phyloP scores from a whole-genome alignment of 2,329 filamentous ascomycete genomes.

The Arthrobotrys megalospora region DNA sequence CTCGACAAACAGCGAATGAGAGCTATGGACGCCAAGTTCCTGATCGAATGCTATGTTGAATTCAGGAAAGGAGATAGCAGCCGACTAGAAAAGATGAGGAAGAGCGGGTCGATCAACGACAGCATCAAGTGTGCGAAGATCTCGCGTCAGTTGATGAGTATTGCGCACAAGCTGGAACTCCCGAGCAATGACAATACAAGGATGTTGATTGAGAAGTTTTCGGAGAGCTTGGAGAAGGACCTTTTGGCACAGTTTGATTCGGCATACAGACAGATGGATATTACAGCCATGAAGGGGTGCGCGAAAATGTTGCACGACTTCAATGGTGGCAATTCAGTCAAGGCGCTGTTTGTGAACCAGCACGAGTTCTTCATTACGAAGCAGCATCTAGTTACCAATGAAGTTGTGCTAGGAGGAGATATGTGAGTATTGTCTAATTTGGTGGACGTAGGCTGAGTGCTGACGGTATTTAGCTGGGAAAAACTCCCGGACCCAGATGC shows the following conservation, averaged over 20 bases:
- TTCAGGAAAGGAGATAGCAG: conserved; percentile 89
- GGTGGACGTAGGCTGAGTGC: conserved; percentile 63
- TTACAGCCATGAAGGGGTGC: conserved; percentile 97
- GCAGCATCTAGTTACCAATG: conserved; percentile 90
- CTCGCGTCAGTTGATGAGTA: conserved; percentile 90
- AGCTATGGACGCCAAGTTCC: conserved; percentile 91
- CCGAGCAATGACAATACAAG: conserved; percentile 79
- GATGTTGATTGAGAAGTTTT: conserved; percentile 95
- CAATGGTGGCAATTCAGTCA: conserved; percentile 94
- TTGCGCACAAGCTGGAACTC: conserved; percentile 89
- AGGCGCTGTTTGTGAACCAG: conserved; percentile 96
- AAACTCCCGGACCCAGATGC: conserved; percentile 93
- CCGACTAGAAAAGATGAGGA: conserved; percentile 88
- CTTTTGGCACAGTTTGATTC: conserved; percentile 96
- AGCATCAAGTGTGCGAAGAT: conserved; percentile 96
- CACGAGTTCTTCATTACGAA: conserved; percentile 99
- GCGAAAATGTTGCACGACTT: conserved; percentile 95
- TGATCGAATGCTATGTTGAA: conserved; percentile 97
- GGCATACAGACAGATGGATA: conserved; percentile 94
- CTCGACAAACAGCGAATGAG: conserved; percentile 90
- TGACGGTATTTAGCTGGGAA: conserved; percentile 80
- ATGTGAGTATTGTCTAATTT: conserved; percentile 65
- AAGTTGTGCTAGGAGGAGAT: conserved; percentile 80
- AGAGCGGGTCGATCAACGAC: conserved; percentile 87
- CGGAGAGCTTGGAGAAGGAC: conserved; percentile 95